A percentile compares a stretch with the other conserved stretches of the same genome.
These are phyloP conservation scores for Rhinocladiella similis DNA, from an alignment of 2,329 filamentous ascomycete species.

Conservation along the genomic window DNA sequence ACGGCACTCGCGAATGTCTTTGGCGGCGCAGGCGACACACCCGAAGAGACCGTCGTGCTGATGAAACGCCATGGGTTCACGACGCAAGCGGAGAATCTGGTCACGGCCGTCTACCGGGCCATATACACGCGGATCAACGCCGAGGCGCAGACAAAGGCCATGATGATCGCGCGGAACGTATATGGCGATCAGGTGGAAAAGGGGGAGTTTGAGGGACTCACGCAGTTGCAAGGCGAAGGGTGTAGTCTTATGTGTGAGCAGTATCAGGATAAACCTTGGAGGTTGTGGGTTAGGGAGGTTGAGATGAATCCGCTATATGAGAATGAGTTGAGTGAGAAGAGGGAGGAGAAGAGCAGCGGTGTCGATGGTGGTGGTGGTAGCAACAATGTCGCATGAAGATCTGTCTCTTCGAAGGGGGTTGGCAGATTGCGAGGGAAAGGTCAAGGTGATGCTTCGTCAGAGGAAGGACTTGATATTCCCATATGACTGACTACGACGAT, in stretches of 20 bases:
- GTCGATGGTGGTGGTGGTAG: no score
- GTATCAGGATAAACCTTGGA: conserved; percentile 26
- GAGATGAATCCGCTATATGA: conserved; percentile 26
- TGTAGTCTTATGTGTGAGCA: conserved; percentile 19
- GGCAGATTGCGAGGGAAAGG: no score
- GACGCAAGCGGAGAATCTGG: conserved; percentile 38
- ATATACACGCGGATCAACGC: conserved; percentile 50
- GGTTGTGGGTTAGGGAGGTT: conserved; percentile 27
- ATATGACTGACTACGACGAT: no score
- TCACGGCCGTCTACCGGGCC: conserved; percentile 44
- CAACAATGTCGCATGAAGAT: background rate
- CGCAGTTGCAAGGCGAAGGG: conserved; percentile 15
- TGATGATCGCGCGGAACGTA: conserved; percentile 23
- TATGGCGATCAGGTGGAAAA: background rate
- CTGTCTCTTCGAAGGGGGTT: no score
- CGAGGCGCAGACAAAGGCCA: conserved; percentile 41
- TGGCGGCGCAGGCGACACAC: background rate
- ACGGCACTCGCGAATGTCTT: conserved; percentile 39
- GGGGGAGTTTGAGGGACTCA: conserved; percentile 19
- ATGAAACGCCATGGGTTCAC: conserved; percentile 52
- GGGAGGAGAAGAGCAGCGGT: background rate
- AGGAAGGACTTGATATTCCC: no score
- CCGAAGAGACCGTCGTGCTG: conserved; percentile 40
- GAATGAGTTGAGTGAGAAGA: conserved; percentile 19
- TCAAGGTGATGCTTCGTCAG: no score